Percentiles rank a stretch among this genome's conserved stretches.
These are phyloP conservation scores for Leucosporidium yakuticum DNA, from an alignment of 768 basidiomycete genomes.

Conservation along the genomic window DNA sequence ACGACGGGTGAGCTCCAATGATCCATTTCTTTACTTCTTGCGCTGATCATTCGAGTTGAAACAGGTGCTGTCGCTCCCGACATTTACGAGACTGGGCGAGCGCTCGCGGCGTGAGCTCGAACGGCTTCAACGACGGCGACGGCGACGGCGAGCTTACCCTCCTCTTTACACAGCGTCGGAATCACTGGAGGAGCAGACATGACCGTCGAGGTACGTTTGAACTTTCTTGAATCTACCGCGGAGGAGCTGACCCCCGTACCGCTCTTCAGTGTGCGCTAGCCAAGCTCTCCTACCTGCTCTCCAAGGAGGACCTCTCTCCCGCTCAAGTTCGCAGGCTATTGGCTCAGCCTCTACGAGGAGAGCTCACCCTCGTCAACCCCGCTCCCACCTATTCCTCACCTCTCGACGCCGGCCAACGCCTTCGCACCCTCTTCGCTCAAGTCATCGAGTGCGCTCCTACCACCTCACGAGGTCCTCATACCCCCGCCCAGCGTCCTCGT, in stretches of 20 bases:
- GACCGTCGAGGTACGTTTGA: constrained; percentile 74
- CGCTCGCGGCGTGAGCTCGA: constrained; percentile 49
- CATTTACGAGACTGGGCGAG: constrained; percentile 72
- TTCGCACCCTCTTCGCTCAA: constrained; percentile 32
- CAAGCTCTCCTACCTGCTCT: constrained; percentile 82
- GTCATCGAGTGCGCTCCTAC: constrained; percentile 25
- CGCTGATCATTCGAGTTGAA: too few relatives aligned
- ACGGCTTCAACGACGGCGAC: background rate
- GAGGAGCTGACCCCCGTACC: constrained; percentile 4
- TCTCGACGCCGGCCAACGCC: constrained; percentile 3
- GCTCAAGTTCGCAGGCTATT: constrained; percentile 69
- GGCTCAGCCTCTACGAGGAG: constrained; percentile 73
- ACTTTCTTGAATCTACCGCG: background rate
- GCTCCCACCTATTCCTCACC: constrained; percentile 43
- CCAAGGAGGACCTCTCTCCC: constrained; percentile 67
- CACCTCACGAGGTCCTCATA: constrained; percentile 6
- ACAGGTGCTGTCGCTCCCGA: constrained; percentile 62
- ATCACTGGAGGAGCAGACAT: constrained; percentile 83
- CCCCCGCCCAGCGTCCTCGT: background rate
- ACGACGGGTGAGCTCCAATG: constrained; percentile 50
- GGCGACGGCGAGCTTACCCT: background rate
- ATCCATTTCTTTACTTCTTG: too few relatives aligned
- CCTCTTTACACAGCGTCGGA: constrained; percentile 47
- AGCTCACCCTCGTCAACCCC: constrained; percentile 60
- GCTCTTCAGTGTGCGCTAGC: constrained; percentile 68